Evolutionary conservation across 2,329 filamentous ascomycete species (phyloP).

Genomic region (Pseudomassariella vexata): DNA sequence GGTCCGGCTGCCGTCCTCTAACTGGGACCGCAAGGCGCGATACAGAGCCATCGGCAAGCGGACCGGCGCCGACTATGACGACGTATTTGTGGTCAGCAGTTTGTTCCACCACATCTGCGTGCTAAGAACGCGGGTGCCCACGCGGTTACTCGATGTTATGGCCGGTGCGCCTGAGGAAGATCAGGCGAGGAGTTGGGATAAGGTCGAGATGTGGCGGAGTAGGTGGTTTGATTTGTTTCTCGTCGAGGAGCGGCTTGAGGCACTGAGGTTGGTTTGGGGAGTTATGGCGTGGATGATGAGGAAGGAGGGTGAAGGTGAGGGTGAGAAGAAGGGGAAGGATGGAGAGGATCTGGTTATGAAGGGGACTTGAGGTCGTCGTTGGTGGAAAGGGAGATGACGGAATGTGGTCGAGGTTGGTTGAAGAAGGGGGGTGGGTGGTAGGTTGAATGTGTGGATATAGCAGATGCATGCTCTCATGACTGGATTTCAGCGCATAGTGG

Average conservation of each 20-base stretch:
- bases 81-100: conserved; percentile 55
- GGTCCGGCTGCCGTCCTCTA: conserved; percentile 49
- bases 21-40: conserved; percentile 55
- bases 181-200: conserved; percentile 40
- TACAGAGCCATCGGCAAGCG: conserved; percentile 52
- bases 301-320: conserved; percentile 23
- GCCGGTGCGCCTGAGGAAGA: conserved; percentile 35
- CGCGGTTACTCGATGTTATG: conserved; percentile 44
- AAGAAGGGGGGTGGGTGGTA: no score
- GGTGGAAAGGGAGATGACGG: no score
- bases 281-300: conserved; percentile 58
- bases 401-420: no score
- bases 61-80: conserved; percentile 44
- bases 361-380: background rate
- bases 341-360: conserved; percentile 2
- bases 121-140: conserved; percentile 53
- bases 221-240: conserved; percentile 58
- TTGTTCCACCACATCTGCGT: conserved; percentile 58
- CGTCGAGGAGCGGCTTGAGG: conserved; percentile 46
- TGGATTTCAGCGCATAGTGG: no score
- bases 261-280: conserved; percentile 52
- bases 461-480: no score
- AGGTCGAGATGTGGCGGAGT: conserved; percentile 51
- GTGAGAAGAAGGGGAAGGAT: conserved; percentile 9
- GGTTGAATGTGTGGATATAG: no score